Evolutionary conservation across 1,139 yeast species (phyloP).

Genomic region (Barnettozyma hawaiiensis): DNA sequence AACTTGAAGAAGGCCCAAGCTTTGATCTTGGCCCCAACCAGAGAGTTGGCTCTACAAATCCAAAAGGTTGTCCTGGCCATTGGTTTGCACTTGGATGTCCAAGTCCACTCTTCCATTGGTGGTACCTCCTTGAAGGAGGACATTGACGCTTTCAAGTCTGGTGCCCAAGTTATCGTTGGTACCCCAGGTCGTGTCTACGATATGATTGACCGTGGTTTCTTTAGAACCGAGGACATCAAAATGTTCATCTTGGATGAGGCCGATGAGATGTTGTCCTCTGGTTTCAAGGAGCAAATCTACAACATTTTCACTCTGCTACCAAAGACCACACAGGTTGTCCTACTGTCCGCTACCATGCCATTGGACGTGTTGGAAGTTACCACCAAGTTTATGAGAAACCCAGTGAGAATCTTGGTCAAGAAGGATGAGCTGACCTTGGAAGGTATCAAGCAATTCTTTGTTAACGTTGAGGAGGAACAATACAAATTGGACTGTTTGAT

Average conservation of each 20-base stretch:
- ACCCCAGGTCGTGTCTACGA: conserved; percentile 99
- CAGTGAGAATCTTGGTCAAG: conserved; percentile 94
- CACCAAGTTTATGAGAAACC: conserved; percentile 94
- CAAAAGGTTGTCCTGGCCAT: conserved; percentile 93
- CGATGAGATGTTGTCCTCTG: conserved; percentile 95
- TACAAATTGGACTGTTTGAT: conserved; percentile 94
- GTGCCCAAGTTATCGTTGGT: conserved; percentile 96
- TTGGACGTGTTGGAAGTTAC: conserved; percentile 95
- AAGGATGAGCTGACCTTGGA: conserved; percentile 97
- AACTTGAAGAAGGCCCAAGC: conserved; percentile 73
- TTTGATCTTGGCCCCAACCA: conserved; percentile 94
- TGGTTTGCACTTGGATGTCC: conserved; percentile 88
- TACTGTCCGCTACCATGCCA: conserved; percentile 97
- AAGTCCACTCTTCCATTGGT: conserved; percentile 98
- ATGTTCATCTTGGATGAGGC: conserved; percentile 99
- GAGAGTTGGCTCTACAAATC: conserved; percentile 97
- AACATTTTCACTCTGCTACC: conserved; percentile 94
- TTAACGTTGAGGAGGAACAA: conserved; percentile 89
- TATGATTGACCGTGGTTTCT: conserved; percentile 92
- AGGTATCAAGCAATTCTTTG: conserved; percentile 96
- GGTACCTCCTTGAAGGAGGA: conserved; percentile 93
- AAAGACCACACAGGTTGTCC: conserved; percentile 91
- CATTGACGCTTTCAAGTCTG: conserved; percentile 84
- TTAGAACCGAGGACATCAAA: conserved; percentile 84
- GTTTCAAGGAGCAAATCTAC: conserved; percentile 97